Conservation (phyloP, 2,329 filamentous ascomycete species). For the Colletotrichum sp. region DNA sequence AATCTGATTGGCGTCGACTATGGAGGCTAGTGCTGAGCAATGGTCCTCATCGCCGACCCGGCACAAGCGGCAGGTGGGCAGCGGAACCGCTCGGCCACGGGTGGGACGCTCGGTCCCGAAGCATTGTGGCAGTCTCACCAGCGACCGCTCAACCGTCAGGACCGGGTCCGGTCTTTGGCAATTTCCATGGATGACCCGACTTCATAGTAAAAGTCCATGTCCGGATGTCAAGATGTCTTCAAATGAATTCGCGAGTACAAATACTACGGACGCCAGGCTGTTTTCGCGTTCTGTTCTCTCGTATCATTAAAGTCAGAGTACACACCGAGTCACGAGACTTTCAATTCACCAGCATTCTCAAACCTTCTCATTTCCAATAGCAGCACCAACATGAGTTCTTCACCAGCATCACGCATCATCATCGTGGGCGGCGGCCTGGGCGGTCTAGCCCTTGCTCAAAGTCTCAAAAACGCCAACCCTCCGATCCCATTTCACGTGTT, state of each 20-base stretch:
- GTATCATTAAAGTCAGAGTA: not conserved
- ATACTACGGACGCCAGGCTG: fast-evolving
- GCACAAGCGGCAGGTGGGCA: not conserved
- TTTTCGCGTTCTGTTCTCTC: not conserved
- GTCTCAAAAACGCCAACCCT: not conserved
- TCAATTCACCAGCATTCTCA: not conserved
- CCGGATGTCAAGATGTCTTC: not conserved
- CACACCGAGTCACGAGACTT: not conserved
- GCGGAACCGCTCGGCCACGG: not conserved
- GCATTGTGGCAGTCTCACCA: not conserved
- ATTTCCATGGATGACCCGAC: not conserved
- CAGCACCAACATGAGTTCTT: not conserved
- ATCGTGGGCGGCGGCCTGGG: not conserved
- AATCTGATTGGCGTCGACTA: not conserved
- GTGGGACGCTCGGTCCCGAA: not conserved
- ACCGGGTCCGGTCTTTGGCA: not conserved
- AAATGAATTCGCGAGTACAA: fast-evolving
- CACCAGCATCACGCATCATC: not conserved
- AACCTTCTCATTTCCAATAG: fast-evolving
- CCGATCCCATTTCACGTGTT: slow-evolving; percentile 51
- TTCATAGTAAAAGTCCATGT: not conserved
- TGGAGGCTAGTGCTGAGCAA: not conserved
- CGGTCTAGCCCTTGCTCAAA: not conserved
- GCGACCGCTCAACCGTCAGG: not conserved
- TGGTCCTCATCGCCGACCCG: not conserved